These are phyloP conservation scores for Phytophthora chlamydospora DNA, from an alignment of 352 stramenopile species.

Conservation along the genomic window DNA sequence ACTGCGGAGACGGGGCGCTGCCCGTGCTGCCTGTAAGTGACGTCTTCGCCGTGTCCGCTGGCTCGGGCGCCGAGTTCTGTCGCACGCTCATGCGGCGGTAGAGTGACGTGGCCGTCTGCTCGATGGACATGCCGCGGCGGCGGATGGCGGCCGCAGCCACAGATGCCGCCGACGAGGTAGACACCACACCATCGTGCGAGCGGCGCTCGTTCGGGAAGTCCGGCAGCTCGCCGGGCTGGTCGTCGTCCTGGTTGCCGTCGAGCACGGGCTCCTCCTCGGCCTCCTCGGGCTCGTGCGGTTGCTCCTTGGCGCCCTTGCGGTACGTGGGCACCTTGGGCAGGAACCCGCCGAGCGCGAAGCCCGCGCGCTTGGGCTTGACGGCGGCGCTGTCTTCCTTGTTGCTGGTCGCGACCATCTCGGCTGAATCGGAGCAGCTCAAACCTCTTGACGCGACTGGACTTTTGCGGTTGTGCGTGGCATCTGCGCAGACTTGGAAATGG, in stretches of 20 bases:
- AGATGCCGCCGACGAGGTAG: slow-evolving; percentile 37
- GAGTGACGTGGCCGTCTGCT: slow-evolving; percentile 55
- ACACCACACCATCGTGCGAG: slow-evolving; percentile 48
- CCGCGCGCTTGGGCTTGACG: slow-evolving; percentile 53
- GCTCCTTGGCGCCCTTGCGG: slow-evolving; percentile 41
- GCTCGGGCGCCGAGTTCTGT: slow-evolving; percentile 44
- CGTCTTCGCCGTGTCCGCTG: slow-evolving; percentile 24
- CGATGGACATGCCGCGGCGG: slow-evolving; percentile 57
- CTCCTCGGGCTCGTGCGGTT: slow-evolving; percentile 20
- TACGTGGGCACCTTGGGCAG: slow-evolving; percentile 67
- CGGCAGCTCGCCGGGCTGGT: slow-evolving; percentile 52
- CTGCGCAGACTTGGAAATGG: neutral
- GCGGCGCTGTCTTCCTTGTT: slow-evolving; percentile 38
- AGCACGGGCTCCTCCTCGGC: slow-evolving; percentile 35
- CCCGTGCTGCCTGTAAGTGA: slow-evolving; percentile 35
- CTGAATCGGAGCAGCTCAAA: slow-evolving; percentile 10
- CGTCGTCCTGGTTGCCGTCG: slow-evolving; percentile 42
- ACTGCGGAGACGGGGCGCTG: slow-evolving; percentile 33
- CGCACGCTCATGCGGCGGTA: slow-evolving; percentile 63
- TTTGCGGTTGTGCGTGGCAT: slow-evolving; percentile 30
- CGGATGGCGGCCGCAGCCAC: slow-evolving; percentile 36
- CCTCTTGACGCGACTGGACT: slow-evolving; percentile 24
- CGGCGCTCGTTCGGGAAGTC: slow-evolving; percentile 50
- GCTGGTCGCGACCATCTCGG: slow-evolving; percentile 46
- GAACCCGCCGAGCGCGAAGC: slow-evolving; percentile 60